Conservation (phyloP, 768 basidiomycete genomes). For the Tylopilus intermedius region DNA sequence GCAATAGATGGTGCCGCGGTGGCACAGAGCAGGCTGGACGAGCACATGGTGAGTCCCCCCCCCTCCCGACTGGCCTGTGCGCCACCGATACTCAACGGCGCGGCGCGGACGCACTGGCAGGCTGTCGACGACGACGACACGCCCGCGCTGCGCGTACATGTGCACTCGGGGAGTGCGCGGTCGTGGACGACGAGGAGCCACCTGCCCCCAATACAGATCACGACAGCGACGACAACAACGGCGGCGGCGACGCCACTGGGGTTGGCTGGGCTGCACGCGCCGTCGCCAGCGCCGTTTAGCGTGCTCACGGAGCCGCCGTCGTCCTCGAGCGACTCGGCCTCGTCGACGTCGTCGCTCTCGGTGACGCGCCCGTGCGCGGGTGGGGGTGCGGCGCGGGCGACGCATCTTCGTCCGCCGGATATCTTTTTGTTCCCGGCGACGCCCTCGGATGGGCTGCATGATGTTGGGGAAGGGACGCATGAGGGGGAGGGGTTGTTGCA, state of each 20-base stretch:
- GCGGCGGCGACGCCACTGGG: slow-evolving; percentile 3
- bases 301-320: slow-evolving; percentile 22
- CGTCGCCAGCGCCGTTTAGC: slow-evolving; percentile 24
- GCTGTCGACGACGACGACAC: slow-evolving; percentile 24
- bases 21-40: slow-evolving; percentile 32
- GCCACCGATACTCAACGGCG: slow-evolving; percentile 8
- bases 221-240: slow-evolving; percentile 3
- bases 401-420: slow-evolving; percentile 19
- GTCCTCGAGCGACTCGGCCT: slow-evolving; percentile 17
- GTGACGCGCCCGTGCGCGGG: background rate
- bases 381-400: background rate
- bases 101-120: slow-evolving; percentile 1
- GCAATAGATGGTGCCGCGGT: background rate
- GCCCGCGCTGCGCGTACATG: slow-evolving; percentile 10
- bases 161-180: slow-evolving; percentile 11
- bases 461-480: too few relatives aligned
- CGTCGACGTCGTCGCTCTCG: slow-evolving; percentile 14
- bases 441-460: slow-evolving; percentile 18
- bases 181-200: slow-evolving; percentile 16
- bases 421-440: slow-evolving; percentile 28
- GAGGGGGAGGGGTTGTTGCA: slow-evolving; percentile 1
- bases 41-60: slow-evolving; percentile 40
- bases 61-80: background rate
- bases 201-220: slow-evolving; percentile 24
- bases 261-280: slow-evolving; percentile 1